Evolutionary conservation across 768 basidiomycete species (phyloP).

Genomic region (Holtermanniella nyarrowii): DNA sequence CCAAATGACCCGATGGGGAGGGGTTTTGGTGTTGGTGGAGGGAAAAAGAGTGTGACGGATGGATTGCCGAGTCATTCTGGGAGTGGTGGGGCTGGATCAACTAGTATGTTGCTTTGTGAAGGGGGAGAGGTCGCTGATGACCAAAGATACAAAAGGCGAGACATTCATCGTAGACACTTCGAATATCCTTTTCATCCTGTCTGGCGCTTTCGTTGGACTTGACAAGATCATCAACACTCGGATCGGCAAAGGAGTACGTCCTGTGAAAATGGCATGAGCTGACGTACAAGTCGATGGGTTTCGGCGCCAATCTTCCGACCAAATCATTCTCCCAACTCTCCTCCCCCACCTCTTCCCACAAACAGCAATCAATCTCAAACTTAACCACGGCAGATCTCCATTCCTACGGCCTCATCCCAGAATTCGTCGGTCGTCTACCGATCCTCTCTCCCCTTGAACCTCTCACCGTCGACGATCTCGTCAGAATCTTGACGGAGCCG

Average conservation of each 20-base stretch:
- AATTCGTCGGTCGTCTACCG: slow-evolving; percentile 87
- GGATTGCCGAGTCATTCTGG: slow-evolving; percentile 36
- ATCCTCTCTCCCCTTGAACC: slow-evolving; percentile 76
- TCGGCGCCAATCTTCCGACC: slow-evolving; percentile 50
- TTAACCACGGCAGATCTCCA: slow-evolving; percentile 54
- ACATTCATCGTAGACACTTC: slow-evolving; percentile 44
- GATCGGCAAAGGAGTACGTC: slow-evolving; percentile 70
- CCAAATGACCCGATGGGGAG: slow-evolving; percentile 29
- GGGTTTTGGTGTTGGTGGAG: slow-evolving; percentile 13
- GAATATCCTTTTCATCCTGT: slow-evolving; percentile 87
- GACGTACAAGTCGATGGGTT: slow-evolving; percentile 69
- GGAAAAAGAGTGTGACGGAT: slow-evolving; percentile 36
- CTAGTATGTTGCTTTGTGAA: neutral
- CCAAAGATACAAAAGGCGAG: slow-evolving; percentile 32
- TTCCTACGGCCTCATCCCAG: slow-evolving; percentile 89
- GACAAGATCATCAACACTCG: slow-evolving; percentile 70
- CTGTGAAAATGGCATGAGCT: neutral
- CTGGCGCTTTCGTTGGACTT: slow-evolving; percentile 88
- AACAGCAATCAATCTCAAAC: slow-evolving; percentile 10
- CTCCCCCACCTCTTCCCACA: neutral
- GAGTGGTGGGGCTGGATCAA: slow-evolving; percentile 18
- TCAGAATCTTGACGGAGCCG: slow-evolving; percentile 84
- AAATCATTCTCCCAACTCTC: slow-evolving; percentile 1
- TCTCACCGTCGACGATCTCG: slow-evolving; percentile 67
- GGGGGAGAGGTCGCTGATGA: neutral